phyloP scores from a whole-genome alignment of 2,329 filamentous ascomycete species.

The Amphichorda felina region DNA sequence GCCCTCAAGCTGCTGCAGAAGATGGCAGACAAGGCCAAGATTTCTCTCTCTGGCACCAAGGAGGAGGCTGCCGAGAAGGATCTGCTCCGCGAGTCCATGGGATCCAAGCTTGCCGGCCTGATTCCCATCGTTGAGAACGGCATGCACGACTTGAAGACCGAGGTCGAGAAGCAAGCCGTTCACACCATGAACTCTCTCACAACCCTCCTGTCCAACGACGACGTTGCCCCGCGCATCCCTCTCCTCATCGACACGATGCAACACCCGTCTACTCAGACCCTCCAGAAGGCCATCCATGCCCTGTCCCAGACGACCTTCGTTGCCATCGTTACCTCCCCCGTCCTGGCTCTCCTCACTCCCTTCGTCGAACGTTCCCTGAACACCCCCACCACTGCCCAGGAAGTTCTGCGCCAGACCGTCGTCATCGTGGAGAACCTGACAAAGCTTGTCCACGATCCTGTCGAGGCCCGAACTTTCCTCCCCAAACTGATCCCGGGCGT shows the following conservation, averaged over 20 bases:
- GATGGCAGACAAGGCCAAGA: slow-evolving; percentile 91
- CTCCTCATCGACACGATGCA: slow-evolving; percentile 92
- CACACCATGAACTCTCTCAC: slow-evolving; percentile 88
- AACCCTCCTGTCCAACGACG: slow-evolving; percentile 87
- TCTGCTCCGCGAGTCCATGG: slow-evolving; percentile 80
- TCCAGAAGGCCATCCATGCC: slow-evolving; percentile 94
- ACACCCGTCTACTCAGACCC: slow-evolving; percentile 74
- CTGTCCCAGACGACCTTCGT: slow-evolving; percentile 98
- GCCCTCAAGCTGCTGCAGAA: slow-evolving; percentile 76
- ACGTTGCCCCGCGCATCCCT: slow-evolving; percentile 84
- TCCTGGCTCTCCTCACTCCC: slow-evolving; percentile 86
- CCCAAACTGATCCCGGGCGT: slow-evolving; percentile 92
- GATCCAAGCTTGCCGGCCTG: slow-evolving; percentile 70
- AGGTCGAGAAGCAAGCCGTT: slow-evolving; percentile 80
- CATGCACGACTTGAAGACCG: slow-evolving; percentile 93
- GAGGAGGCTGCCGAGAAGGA: slow-evolving; percentile 85
- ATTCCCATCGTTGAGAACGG: slow-evolving; percentile 86
- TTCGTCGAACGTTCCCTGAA: slow-evolving; percentile 91
- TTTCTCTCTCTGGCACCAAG: slow-evolving; percentile 63
- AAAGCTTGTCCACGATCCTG: slow-evolving; percentile 89
- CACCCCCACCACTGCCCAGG: slow-evolving; percentile 80
- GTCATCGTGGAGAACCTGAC: slow-evolving; percentile 97
- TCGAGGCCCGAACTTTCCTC: slow-evolving; percentile 89
- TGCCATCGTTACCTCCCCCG: slow-evolving; percentile 87
- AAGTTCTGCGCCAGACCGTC: slow-evolving; percentile 89